phyloP scores from a whole-genome alignment of 495 filamentous ascomycete genomes.

The Neurospora intermedia region DNA sequence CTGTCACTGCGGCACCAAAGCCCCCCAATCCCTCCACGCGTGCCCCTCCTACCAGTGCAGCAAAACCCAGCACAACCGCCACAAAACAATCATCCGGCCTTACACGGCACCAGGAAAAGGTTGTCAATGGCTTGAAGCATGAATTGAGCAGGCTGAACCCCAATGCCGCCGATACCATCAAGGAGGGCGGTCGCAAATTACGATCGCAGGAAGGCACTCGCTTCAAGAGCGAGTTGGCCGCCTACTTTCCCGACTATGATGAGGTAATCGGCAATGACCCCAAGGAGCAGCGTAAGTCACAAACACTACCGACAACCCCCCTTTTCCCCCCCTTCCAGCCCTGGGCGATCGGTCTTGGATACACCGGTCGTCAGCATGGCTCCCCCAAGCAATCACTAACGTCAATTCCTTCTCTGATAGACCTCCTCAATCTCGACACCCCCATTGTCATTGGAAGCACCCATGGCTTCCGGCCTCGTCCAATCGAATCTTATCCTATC shows the following conservation, averaged over 20 bases:
- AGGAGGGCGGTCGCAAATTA: conserved; percentile 41
- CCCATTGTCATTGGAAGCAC: conserved; percentile 45
- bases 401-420: conserved; percentile 21
- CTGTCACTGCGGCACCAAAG: conserved; percentile 17
- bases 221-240: conserved; percentile 77
- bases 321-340: not conserved
- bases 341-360: not conserved
- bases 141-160: conserved; percentile 39
- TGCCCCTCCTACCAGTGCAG: conserved; percentile 3
- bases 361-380: conserved; percentile 18
- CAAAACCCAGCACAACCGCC: conserved; percentile 2
- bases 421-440: conserved; percentile 50
- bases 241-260: conserved; percentile 86
- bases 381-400: conserved; percentile 34
- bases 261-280: conserved; percentile 75
- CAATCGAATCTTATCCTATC: conserved; percentile 24
- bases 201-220: conserved; percentile 46
- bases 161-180: conserved; percentile 27
- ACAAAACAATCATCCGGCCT: conserved; percentile 14
- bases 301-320: conserved; percentile 2
- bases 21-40: conserved; percentile 15
- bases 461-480: conserved; percentile 7
- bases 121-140: conserved; percentile 42
- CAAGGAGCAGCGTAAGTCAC: conserved; percentile 59
- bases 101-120: conserved; percentile 38